Conservation (phyloP, 306 rosid species). For the Adenanthera pavonina region DNA sequence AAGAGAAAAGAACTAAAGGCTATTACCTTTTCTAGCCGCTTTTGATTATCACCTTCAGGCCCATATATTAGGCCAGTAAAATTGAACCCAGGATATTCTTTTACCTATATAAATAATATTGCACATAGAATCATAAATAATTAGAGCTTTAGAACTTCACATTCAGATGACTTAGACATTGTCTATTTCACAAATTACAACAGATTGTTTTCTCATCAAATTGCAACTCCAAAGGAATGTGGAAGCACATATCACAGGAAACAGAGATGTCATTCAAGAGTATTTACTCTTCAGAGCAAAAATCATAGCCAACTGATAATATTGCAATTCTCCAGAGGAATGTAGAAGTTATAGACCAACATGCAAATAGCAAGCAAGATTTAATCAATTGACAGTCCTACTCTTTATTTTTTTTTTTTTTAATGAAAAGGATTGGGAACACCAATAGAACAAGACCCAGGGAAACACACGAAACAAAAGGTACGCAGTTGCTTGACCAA, state of each 20-base stretch:
- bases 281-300: background rate
- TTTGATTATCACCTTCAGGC: conserved; percentile 81
- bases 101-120: conserved; percentile 64
- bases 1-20: conserved; percentile 10
- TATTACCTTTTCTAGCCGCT: conserved; percentile 81
- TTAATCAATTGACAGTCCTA: conserved; percentile 27
- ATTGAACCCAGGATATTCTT: conserved; percentile 77
- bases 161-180: conserved; percentile 16
- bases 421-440: no score
- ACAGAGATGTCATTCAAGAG: background rate
- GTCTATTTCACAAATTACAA: conserved; percentile 6
- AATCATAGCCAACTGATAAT: background rate
- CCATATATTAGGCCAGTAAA: conserved; percentile 81
- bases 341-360: conserved; percentile 9
- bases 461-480: no score
- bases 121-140: conserved; percentile 16
- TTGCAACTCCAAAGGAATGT: background rate
- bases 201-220: conserved; percentile 34
- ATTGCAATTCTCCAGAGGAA: background rate
- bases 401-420: background rate
- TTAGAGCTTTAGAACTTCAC: conserved; percentile 28
- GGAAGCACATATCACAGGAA: background rate
- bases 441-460: no score
- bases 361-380: conserved; percentile 17
- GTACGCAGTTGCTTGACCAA: no score